Evolutionary conservation across 148 eudicot genomes (phyloP), one percentile per base, ranked within the genome.

Genomic region (Silene conica): DNA sequence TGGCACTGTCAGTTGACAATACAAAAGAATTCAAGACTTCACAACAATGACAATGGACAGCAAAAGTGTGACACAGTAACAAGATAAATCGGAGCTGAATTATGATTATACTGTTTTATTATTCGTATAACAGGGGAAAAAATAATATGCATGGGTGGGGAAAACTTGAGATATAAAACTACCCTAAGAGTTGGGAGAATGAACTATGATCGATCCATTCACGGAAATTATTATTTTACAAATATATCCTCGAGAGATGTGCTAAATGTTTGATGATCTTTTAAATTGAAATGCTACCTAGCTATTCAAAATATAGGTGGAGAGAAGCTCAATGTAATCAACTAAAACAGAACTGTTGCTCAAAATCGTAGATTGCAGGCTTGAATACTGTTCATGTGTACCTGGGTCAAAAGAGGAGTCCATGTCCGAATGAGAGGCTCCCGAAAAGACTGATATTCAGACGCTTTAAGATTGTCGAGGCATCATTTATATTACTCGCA

Each of bases 181-280:
- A 31, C 38, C 46, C 68, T 28, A 28, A 16, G 28, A 2, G 45
- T 15, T 16, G 45, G 45, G 14, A 19, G 45, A 34, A 38, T 31
- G 46, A 64, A 64, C 45, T 15, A 50, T 50, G 55, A 50, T 50
- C 16, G 19, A 64, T 67, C 52, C 55, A 67, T 67, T 43, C 19
- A 19, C 54, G 11, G 50, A 38, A 19, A 16, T n/a, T 9, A 43
- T 20, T 25, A 67, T 67, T 15, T 43, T 43, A 67, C 54, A 67
- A 6, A 67, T 67, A 43, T 67, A 41, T 67, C 26, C 16, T 67
- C 28, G 43, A 43, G 50, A 67, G 70, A 41, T 3, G 20, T 25
- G 23, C 23, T 34, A 19, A 41, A 66, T 13, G 55, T 50, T 50
- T 18, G 16, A 50, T 50, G 16, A 50, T 50, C 55, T 12, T 50